Conservation (phyloP, 805 yeast species). For the Isabelozyma gotoi region DNA sequence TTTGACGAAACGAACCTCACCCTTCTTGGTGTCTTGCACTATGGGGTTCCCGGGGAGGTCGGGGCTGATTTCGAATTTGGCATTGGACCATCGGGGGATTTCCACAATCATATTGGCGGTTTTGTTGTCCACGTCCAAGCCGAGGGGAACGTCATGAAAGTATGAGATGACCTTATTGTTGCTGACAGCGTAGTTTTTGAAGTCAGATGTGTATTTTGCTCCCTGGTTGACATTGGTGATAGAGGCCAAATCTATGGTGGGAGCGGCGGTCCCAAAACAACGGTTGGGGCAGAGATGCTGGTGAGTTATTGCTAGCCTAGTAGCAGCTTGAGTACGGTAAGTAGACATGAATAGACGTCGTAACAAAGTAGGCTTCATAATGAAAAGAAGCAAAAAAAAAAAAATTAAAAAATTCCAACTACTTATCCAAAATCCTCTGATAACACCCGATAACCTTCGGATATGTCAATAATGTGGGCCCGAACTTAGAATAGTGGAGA, state of each 20-base stretch:
- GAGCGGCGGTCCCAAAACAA: neutral
- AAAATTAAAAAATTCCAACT: no score
- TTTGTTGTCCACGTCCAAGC: slow-evolving; percentile 34
- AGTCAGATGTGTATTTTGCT: slow-evolving; percentile 31
- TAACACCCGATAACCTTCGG: no score
- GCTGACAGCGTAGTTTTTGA: slow-evolving; percentile 45
- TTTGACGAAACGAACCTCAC: slow-evolving; percentile 70
- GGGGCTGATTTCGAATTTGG: slow-evolving; percentile 74
- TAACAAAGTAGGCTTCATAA: neutral
- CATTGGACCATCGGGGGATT: slow-evolving; percentile 71
- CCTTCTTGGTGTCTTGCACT: slow-evolving; percentile 75
- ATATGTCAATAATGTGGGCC: no score
- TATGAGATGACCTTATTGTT: slow-evolving; percentile 54
- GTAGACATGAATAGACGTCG: neutral
- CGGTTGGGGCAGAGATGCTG: neutral
- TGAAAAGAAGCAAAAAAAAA: neutral
- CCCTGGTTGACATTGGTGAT: slow-evolving; percentile 21
- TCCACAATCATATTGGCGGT: slow-evolving; percentile 49
- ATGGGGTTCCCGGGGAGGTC: slow-evolving; percentile 68
- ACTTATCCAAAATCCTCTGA: no score
- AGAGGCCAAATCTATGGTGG: neutral
- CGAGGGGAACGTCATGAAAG: slow-evolving; percentile 72
- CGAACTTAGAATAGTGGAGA: no score
- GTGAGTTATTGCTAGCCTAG: neutral
- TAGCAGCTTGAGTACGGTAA: neutral